A percentile compares a stretch with the other conserved stretches of the same genome.
phyloP scores from a whole-genome alignment of 2,329 filamentous ascomycete species.

The Zasmidium cellare region DNA sequence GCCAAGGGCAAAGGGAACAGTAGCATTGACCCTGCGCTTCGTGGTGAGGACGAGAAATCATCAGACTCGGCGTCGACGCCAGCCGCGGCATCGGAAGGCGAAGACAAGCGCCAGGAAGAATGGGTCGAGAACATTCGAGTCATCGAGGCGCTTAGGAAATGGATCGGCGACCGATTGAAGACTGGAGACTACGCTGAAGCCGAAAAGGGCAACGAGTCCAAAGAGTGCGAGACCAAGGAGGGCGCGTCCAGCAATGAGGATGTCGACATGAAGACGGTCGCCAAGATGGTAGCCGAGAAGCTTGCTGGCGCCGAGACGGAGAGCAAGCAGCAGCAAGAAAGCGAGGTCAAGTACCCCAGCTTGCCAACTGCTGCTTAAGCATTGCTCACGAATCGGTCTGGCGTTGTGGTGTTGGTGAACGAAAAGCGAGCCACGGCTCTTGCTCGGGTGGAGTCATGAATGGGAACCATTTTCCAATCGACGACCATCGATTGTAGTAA shows the following conservation, averaged over 20 bases:
- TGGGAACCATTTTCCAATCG: neutral
- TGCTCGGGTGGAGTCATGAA: neutral
- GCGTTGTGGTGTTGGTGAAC: neutral
- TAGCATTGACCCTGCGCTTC: slow-evolving; percentile 40
- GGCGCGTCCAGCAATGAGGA: slow-evolving; percentile 17
- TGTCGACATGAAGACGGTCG: slow-evolving; percentile 21
- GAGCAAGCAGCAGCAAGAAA: slow-evolving; percentile 17
- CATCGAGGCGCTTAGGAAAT: slow-evolving; percentile 60
- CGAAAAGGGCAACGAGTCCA: slow-evolving; percentile 2
- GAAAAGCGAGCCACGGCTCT: neutral
- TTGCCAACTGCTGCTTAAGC: slow-evolving; percentile 12
- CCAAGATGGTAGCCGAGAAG: slow-evolving; percentile 28
- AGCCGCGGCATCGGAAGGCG: slow-evolving; percentile 33
- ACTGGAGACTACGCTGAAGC: slow-evolving; percentile 51
- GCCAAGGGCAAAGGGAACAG: slow-evolving; percentile 34
- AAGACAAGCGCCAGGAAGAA: slow-evolving; percentile 51
- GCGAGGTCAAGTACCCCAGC: slow-evolving; percentile 21
- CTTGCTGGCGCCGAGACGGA: slow-evolving; percentile 15
- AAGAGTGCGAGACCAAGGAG: slow-evolving; percentile 10
- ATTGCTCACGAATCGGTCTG: neutral
- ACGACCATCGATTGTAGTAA: neutral
- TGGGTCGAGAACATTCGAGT: slow-evolving; percentile 68
- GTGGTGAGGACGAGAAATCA: slow-evolving; percentile 31
- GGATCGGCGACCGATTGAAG: slow-evolving; percentile 57
- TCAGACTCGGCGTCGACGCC: slow-evolving; percentile 30